Conservation (phyloP, 1,284 basidiomycete genomes). For the Ustilago hordei region DNA sequence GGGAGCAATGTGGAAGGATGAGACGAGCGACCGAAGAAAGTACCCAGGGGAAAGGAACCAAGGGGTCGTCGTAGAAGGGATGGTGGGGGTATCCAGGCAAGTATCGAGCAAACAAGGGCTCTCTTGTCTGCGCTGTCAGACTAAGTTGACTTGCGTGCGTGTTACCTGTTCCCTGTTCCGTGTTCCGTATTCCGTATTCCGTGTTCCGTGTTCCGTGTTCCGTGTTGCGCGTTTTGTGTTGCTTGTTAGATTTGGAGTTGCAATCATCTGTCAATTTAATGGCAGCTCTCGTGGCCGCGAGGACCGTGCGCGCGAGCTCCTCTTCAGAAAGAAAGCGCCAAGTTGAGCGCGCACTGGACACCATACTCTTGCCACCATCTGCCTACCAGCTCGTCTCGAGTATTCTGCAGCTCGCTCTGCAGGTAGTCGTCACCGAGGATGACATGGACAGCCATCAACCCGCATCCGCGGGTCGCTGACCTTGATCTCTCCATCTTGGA, state of each 20-base stretch:
- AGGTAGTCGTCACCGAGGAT: not conserved
- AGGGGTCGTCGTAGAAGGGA: not conserved
- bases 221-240: too few species aligned
- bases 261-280: too few species aligned
- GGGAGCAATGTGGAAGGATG: not conserved
- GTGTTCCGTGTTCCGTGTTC: too few species aligned
- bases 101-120: not conserved
- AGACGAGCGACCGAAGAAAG: not conserved
- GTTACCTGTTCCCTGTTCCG: too few species aligned
- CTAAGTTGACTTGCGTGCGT: too few species aligned
- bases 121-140: not conserved
- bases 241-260: too few species aligned
- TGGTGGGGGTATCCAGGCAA: not conserved
- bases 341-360: not conserved
- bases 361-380: not conserved
- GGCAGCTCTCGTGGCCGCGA: not conserved
- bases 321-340: not conserved
- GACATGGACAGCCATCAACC: conserved; percentile 39
- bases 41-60: not conserved
- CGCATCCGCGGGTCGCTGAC: conserved; percentile 47
- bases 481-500: conserved; percentile 34
- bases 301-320: not conserved
- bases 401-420: too few species aligned
- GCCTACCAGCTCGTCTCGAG: not conserved
- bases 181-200: too few species aligned